Percentiles rank a stretch among this genome's conserved stretches.
Conservation (phyloP, 352 stramenopile species). For the Phytophthora citrophthora region DNA sequence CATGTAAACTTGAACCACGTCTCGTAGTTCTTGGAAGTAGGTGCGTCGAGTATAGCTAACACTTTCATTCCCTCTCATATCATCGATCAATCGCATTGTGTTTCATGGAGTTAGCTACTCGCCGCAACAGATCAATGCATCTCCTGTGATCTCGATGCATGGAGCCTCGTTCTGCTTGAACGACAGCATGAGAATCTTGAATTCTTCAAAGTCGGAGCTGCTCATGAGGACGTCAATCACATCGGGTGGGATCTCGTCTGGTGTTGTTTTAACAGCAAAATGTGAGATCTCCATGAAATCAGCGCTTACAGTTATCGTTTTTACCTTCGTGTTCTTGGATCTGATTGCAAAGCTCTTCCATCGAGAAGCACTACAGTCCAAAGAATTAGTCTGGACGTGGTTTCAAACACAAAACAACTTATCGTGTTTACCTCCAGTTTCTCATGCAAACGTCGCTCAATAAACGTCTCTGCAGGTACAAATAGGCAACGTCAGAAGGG, state of each 20-base stretch:
- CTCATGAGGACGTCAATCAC: conserved; percentile 84
- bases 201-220: conserved; percentile 88
- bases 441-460: conserved; percentile 65
- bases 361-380: conserved; percentile 67
- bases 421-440: conserved; percentile 61
- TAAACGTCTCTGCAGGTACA: conserved; percentile 60
- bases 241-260: conserved; percentile 79
- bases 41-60: not conserved
- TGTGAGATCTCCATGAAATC: not conserved
- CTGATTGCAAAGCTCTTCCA: conserved; percentile 79
- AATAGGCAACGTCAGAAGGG: conserved; percentile 11
- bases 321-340: conserved; percentile 86
- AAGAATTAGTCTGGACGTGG: not conserved
- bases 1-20: conserved; percentile 49
- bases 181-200: conserved; percentile 88
- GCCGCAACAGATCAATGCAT: conserved; percentile 54
- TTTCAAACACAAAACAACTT: too few relatives aligned
- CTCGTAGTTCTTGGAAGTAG: conserved; percentile 4
- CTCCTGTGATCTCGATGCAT: conserved; percentile 78
- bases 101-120: conserved; percentile 10
- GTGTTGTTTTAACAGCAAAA: conserved; percentile 6
- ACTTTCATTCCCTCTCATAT: conserved; percentile 1
- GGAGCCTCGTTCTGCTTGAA: conserved; percentile 86
- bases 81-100: not conserved
- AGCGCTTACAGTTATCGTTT: not conserved